phyloP scores from a whole-genome alignment of 306 rosid genomes.

The Trifolium dubium region DNA sequence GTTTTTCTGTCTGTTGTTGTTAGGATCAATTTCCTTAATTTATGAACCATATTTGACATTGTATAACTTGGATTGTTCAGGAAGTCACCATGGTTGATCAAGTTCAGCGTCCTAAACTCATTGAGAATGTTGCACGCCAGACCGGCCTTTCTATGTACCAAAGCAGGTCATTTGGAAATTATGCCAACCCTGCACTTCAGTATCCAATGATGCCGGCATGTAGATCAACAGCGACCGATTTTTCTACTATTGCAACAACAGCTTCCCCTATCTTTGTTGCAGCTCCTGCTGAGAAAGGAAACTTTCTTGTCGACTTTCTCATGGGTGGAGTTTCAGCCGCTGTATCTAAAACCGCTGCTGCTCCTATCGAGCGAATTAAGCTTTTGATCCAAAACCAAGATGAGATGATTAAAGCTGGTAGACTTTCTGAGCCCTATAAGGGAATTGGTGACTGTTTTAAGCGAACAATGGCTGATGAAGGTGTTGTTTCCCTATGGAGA shows the following conservation, averaged over 20 bases:
- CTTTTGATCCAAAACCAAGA: slow-evolving; percentile 90
- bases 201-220: slow-evolving; percentile 56
- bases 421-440: slow-evolving; percentile 83
- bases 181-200: slow-evolving; percentile 67
- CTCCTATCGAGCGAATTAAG: slow-evolving; percentile 86
- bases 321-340: slow-evolving; percentile 96
- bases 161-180: slow-evolving; percentile 46
- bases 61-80: slow-evolving; percentile 21
- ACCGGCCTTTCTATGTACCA: slow-evolving; percentile 37
- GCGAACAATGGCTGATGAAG: slow-evolving; percentile 68
- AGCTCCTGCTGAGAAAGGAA: slow-evolving; percentile 80
- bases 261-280: slow-evolving; percentile 68
- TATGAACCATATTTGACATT: slow-evolving; percentile 24
- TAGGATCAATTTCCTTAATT: slow-evolving; percentile 2
- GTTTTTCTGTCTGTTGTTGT: slow-evolving; percentile 5
- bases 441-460: slow-evolving; percentile 87
- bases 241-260: slow-evolving; percentile 53
- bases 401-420: slow-evolving; percentile 81
- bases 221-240: slow-evolving; percentile 46
- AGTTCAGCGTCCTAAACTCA: slow-evolving; percentile 41
- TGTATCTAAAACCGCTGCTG: slow-evolving; percentile 88
- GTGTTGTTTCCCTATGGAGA: slow-evolving; percentile 72
- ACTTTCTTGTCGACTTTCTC: slow-evolving; percentile 66
- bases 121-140: slow-evolving; percentile 44
- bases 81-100: slow-evolving; percentile 52